Percentiles rank a stretch among this genome's conserved stretches.
Evolutionary conservation across 2,329 filamentous ascomycete genomes (phyloP).

Genomic region (Neofusicoccum sp.): DNA sequence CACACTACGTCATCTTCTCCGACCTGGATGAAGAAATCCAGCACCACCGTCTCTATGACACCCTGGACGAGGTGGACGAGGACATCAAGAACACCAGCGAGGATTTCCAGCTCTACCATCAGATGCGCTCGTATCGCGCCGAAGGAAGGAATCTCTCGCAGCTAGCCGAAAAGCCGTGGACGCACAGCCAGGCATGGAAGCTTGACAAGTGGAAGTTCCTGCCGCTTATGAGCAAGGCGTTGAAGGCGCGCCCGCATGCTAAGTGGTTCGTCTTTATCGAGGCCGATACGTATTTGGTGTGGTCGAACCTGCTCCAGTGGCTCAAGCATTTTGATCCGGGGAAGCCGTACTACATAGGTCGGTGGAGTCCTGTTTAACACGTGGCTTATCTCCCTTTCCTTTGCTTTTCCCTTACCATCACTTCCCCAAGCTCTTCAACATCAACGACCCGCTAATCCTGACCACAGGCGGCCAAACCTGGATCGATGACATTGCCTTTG

Average conservation of each 20-base stretch:
- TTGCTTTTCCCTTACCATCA: not conserved
- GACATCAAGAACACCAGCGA: conserved; percentile 39
- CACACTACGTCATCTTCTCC: conserved; percentile 57
- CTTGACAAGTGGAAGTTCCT: conserved; percentile 61
- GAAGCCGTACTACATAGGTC: conserved; percentile 43
- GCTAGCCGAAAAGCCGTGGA: conserved; percentile 12
- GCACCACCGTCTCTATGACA: conserved; percentile 48
- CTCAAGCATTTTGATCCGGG: conserved; percentile 38
- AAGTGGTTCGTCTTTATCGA: conserved; percentile 42
- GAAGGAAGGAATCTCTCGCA: conserved; percentile 40
- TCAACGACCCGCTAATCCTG: not conserved
- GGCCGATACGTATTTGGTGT: conserved; percentile 37
- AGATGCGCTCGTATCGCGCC: conserved; percentile 46
- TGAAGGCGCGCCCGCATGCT: conserved; percentile 33
- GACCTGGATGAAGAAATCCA: conserved; percentile 57
- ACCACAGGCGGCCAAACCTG: conserved; percentile 34
- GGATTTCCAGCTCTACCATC: conserved; percentile 56
- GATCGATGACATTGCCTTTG: conserved; percentile 46
- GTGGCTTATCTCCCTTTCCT: not conserved
- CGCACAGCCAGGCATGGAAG: conserved; percentile 40
- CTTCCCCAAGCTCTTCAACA: not conserved
- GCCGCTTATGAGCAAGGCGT: conserved; percentile 53
- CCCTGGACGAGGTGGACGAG: conserved; percentile 46
- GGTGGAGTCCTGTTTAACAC: not conserved
- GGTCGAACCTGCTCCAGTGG: conserved; percentile 42